Percentiles rank a stretch among this genome's conserved stretches.
phyloP scores from a whole-genome alignment of 345 rosid species.

The Salix brachista region DNA sequence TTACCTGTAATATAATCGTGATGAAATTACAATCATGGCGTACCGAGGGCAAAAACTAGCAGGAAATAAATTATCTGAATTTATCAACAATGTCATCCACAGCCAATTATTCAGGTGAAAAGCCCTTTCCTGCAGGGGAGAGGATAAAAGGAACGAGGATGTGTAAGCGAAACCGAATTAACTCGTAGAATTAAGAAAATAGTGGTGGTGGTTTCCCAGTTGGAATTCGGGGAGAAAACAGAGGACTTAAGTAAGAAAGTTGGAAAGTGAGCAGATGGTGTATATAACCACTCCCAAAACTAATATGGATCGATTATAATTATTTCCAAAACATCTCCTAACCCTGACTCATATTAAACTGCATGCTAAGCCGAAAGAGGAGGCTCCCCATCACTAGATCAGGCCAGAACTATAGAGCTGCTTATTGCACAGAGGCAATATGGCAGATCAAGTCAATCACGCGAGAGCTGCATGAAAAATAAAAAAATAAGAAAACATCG shows the following conservation, averaged over 20 bases:
- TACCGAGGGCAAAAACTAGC: too few species aligned
- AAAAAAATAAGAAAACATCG: background rate
- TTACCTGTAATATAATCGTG: too few species aligned
- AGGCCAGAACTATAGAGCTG: background rate
- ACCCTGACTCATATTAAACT: background rate
- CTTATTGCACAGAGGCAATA: constrained; percentile 27
- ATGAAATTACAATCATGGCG: too few species aligned
- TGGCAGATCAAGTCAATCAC: constrained; percentile 55
- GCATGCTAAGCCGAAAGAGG: background rate
- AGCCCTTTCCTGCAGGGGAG: too few species aligned
- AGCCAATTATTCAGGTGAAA: too few species aligned
- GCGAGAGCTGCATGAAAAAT: constrained; percentile 35
- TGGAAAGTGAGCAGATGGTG: background rate
- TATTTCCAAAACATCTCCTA: constrained; percentile 3
- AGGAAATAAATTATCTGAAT: too few species aligned
- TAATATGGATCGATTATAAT: background rate
- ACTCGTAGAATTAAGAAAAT: background rate
- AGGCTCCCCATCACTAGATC: background rate
- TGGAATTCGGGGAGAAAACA: background rate
- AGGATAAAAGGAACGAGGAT: too few species aligned
- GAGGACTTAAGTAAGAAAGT: too few species aligned
- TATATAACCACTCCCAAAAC: background rate
- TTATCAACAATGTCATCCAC: too few species aligned
- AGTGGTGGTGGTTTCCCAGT: background rate
- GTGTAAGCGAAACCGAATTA: too few species aligned